These are phyloP conservation scores for Kuraishia piskuri DNA, from an alignment of 805 yeast genomes.

Conservation along the genomic window DNA sequence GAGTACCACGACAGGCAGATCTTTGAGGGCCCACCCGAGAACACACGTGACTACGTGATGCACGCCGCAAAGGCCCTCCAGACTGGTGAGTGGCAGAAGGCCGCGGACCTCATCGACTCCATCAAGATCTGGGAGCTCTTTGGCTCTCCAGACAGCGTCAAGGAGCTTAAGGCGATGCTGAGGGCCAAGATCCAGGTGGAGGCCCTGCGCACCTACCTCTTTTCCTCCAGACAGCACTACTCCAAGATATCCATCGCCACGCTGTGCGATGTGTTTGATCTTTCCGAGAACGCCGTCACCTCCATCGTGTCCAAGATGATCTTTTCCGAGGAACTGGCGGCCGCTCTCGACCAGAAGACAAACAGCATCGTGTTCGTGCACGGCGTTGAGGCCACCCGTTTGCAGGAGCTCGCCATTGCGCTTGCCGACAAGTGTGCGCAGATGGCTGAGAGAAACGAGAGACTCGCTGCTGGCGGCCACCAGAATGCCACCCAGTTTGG, in stretches of 20 bases:
- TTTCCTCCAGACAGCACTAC: conserved; percentile 73
- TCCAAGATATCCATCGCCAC: conserved; percentile 62
- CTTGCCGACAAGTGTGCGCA: conserved; percentile 75
- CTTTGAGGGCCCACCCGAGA: conserved; percentile 97
- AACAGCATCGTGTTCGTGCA: conserved; percentile 58
- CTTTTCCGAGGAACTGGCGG: conserved; percentile 67
- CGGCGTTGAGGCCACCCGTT: conserved; percentile 72
- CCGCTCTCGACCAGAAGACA: conserved; percentile 61
- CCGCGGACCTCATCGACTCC: conserved; percentile 61
- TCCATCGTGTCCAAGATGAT: conserved; percentile 70
- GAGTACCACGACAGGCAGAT: conserved; percentile 92
- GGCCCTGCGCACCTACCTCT: conserved; percentile 88
- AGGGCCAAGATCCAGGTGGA: conserved; percentile 75
- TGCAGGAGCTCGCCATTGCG: conserved; percentile 81
- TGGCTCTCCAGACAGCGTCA: conserved; percentile 58
- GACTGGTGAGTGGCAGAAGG: conserved; percentile 81
- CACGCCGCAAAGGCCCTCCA: conserved; percentile 86
- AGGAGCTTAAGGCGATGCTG: conserved; percentile 62
- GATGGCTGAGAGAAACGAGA: conserved; percentile 78
- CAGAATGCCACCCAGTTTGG: conserved; percentile 19
- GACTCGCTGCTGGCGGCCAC: conserved; percentile 71
- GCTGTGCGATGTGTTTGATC: conserved; percentile 58
- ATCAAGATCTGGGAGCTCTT: conserved; percentile 84
- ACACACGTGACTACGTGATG: conserved; percentile 86
- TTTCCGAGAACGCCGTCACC: conserved; percentile 45